These are phyloP conservation scores for Copromyces sp. DNA, from an alignment of 495 filamentous ascomycete species.

Conservation along the genomic window DNA sequence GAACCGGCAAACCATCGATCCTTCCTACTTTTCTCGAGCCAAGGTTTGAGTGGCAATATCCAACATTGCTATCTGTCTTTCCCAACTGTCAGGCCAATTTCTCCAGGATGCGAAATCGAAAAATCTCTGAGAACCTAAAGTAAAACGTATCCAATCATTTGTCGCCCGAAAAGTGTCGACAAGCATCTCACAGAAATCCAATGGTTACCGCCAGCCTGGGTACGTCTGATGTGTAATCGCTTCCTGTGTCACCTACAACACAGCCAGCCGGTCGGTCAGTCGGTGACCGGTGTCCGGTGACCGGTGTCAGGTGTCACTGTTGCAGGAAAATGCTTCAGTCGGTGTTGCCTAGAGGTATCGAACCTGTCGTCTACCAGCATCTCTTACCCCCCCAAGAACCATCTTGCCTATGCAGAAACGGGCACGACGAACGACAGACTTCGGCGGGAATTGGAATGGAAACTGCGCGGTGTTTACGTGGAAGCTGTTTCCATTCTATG, in stretches of 20 bases:
- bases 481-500: not conserved
- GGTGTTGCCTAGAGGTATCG: not conserved
- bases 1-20: not conserved
- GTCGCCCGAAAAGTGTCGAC: not conserved
- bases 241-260: not conserved
- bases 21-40: not conserved
- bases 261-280: not conserved
- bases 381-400: not conserved
- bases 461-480: not conserved
- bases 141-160: not conserved
- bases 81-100: not conserved
- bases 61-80: not conserved
- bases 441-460: not conserved
- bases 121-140: not conserved
- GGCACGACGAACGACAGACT: not conserved
- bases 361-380: not conserved
- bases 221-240: not conserved
- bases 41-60: too few relatives aligned
- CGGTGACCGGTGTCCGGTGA: not conserved
- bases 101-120: not conserved
- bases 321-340: not conserved
- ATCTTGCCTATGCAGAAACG: not conserved
- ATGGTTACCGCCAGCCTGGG: not conserved
- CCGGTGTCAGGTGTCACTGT: not conserved
- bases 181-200: not conserved